These are phyloP conservation scores for Bertia moriformis DNA, from an alignment of 2,329 filamentous ascomycete species.

Conservation along the genomic window DNA sequence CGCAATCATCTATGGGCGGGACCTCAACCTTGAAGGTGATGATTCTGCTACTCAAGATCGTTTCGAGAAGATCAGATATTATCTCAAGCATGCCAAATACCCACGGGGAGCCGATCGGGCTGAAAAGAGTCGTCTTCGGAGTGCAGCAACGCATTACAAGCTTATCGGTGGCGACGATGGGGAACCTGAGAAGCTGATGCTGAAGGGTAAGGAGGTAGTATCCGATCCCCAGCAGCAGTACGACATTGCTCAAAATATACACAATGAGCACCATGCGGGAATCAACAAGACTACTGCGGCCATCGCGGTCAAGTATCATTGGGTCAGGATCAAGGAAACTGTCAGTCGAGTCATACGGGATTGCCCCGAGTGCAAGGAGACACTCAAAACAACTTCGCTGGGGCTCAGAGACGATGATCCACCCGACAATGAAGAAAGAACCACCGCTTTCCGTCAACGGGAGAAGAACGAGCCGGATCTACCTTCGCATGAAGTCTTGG, in stretches of 20 bases:
- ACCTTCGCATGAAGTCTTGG: neutral
- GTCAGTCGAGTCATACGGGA: conserved; percentile 54
- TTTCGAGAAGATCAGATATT: conserved; percentile 58
- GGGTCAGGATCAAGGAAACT: conserved; percentile 58
- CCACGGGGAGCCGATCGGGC: conserved; percentile 52
- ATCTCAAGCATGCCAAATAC: conserved; percentile 53
- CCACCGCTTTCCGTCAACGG: no score
- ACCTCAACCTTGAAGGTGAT: conserved; percentile 34
- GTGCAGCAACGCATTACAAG: conserved; percentile 54
- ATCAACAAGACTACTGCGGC: conserved; percentile 59
- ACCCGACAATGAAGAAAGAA: no score
- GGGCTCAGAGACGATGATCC: no score
- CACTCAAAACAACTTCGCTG: conserved; percentile 15
- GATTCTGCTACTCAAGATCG: conserved; percentile 52
- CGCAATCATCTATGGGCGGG: conserved; percentile 42
- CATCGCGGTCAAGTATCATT: conserved; percentile 54
- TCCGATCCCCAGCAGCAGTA: conserved; percentile 53
- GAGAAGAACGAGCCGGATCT: neutral
- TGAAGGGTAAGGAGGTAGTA: conserved; percentile 58
- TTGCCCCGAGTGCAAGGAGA: conserved; percentile 49
- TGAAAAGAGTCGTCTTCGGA: conserved; percentile 51
- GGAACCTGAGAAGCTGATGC: conserved; percentile 40
- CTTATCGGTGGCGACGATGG: conserved; percentile 56
- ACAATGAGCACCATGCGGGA: conserved; percentile 44
- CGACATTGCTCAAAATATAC: conserved; percentile 45